These are phyloP conservation scores for Zychaea mexicana DNA, from an alignment of 371 early-diverging fungal species.

Conservation along the genomic window DNA sequence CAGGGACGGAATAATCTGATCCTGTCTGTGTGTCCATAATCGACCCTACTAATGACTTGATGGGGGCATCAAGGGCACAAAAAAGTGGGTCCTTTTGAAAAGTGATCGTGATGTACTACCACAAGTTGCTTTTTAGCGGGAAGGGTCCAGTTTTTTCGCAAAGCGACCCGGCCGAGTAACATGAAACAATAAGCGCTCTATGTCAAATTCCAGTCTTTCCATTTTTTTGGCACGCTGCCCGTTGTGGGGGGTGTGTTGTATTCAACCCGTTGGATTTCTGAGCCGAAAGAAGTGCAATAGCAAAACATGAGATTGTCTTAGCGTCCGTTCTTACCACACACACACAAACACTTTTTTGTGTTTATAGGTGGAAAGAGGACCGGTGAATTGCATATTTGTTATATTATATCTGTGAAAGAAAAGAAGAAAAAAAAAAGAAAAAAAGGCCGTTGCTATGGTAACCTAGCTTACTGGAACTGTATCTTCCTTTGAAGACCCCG, in stretches of 20 bases:
- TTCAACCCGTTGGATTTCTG: not conserved
- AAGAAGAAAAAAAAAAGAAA: no score
- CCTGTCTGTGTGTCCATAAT: no score
- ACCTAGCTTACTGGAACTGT: not conserved
- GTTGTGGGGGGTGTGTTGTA: not conserved
- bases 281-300: constrained; percentile 6
- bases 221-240: not conserved
- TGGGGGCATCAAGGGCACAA: no score
- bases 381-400: not conserved
- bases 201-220: constrained; percentile 5
- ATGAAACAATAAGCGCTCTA: not conserved
- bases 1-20: no score
- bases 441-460: no score
- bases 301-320: not conserved
- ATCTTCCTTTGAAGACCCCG: not conserved
- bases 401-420: not conserved
- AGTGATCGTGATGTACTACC: no score
- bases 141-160: not conserved
- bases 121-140: not conserved
- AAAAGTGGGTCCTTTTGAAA: no score
- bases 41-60: no score
- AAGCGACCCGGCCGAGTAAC: not conserved
- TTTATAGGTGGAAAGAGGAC: not conserved
- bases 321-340: not conserved
- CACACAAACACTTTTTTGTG: no score